These are phyloP conservation scores for Ceratobasidium sp. DNA, from an alignment of 1,284 basidiomycete genomes.

Conservation along the genomic window DNA sequence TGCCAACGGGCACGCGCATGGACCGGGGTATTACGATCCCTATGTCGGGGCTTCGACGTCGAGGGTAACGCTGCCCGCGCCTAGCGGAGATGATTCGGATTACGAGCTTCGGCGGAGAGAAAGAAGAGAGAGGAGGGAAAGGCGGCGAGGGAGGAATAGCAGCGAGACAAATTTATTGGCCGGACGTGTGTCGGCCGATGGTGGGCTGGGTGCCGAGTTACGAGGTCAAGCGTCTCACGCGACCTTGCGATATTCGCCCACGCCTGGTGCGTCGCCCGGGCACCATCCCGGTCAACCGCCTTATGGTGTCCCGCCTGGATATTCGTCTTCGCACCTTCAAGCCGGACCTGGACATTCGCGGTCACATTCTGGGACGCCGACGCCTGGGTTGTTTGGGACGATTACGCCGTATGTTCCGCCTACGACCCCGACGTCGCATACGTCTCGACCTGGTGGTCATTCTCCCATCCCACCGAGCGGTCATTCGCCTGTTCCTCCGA, in stretches of 20 bases:
- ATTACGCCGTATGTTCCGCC: background rate
- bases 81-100: background rate
- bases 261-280: background rate
- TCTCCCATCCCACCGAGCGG: background rate
- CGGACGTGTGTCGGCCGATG: background rate
- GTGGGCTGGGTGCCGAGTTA: background rate
- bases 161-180: background rate
- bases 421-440: background rate
- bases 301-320: background rate
- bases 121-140: background rate
- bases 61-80: background rate
- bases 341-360: background rate
- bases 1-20: background rate
- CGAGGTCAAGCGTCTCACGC: background rate
- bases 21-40: conserved; percentile 12
- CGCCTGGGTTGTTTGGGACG: background rate
- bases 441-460: background rate
- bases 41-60: conserved; percentile 1
- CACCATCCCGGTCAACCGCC: too few species aligned
- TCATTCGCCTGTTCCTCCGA: background rate
- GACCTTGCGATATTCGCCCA: background rate
- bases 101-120: background rate
- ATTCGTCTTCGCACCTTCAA: background rate
- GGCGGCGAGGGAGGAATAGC: background rate
- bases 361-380: background rate